Evolutionary conservation across 2,329 filamentous ascomycete genomes (phyloP), one percentile per base, ranked within the genome.

Genomic region (Corynespora cassiicola): DNA sequence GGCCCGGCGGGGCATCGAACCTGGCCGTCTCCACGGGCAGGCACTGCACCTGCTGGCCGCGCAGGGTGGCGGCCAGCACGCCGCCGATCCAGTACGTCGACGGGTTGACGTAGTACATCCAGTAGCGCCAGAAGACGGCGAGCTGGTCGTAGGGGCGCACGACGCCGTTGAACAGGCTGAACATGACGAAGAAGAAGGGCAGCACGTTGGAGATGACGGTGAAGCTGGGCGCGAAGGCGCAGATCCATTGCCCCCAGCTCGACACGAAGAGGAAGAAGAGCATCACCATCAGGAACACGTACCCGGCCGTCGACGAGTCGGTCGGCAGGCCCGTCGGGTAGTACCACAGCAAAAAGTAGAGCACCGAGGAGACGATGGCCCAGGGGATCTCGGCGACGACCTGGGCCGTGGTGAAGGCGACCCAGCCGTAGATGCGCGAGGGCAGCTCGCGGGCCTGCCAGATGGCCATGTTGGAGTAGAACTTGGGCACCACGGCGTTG

Each of bases 231-330:
- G 88, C 86, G 65, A 90, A 90, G 1, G 89, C 88, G 47, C 84
- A 87, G 52, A 94, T 89, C 87, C 87, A 92, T 63, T 90, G 88
- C 14, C 86, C 89, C 87, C 85, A 91, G 51, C 76, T 83, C 20
- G 78, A 79, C 63, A 84, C 80, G 75, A 90, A 91, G 6, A 91
- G 66, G 73, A 84, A 89, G 71, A 90, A 90, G 1, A 92, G 76
- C 57, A 91, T 71, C 1, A 80, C 81, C 85, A 94, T 90, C 17
- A 92, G 70, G 71, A 87, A 92, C 11, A 85, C 80, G 63, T 91
- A 92, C 9, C 88, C 88, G 0, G 86, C 80, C 0, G 80, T 80
- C 2, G 77, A 76, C 21, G 80, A 78, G 44, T 86, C 80, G 0
- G 76, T 76, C 0, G 87, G 86, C 2, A 91, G 72, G 0, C 88